Base-by-base conservation (phyloP, 345 rosid species). In the Sonneratia alba region DNA sequence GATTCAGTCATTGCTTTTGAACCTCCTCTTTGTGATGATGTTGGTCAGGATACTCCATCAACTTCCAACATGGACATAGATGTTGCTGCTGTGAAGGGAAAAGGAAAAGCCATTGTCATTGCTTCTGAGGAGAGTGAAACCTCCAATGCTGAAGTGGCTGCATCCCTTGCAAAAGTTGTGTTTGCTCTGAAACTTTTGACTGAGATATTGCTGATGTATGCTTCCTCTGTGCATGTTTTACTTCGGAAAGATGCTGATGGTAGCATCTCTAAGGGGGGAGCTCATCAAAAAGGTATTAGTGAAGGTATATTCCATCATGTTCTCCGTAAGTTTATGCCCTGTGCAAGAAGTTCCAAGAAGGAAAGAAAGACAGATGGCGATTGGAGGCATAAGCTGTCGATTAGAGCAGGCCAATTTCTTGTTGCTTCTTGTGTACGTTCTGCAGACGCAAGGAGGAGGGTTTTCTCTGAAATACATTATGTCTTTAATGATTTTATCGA, bases 341-440 rank as follows among this genome's bases (percentile, higher is more conserved):
- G 70, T 82, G 86, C 91, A 51, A 79, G 80, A 76, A 77, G 65
- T 81, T 72, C 83, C 70, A 87, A 86, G 75, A 87, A 87, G 85
- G 98, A 88, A 59, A 86, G 72, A 84, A 89, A 88, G 82, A 67
- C 63, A 16, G 96, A 91, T 73, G 84, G 91, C 81, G 95, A 94
- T 79, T 94, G 98, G 98, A 86, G 83, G 84, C 88, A 90, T 79
- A 94, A 91, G 77, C 85, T 94, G 69, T 92, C 93, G 48, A 82
- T 77, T 69, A 83, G 93, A 74, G 91, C 96, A 65, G 88, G 86
- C 78, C 95, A 91, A 66, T 87, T 90, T 80, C 80, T 94, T 79
- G 98, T 94, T 78, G 95, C 92, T 7, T 84, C 95, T 71, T 89
- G 96, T 80, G 93, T 90, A 72, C 91, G 98, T 37, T 91, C 98